Conservation (phyloP, 352 stramenopile genomes). For the Globisporangium alternatum region DNA sequence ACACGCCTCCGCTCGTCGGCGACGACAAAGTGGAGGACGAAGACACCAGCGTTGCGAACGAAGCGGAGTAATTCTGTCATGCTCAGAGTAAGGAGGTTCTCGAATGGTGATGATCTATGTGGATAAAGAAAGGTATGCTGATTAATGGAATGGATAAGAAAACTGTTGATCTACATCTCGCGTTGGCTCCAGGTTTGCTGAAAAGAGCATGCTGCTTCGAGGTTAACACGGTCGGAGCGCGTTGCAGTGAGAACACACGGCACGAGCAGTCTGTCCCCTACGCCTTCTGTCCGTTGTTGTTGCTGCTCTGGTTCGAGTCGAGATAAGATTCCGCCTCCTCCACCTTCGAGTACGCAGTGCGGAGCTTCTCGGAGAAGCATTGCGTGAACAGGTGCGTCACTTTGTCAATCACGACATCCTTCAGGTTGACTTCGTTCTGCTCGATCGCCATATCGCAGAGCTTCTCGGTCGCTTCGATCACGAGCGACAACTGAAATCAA, state of each 20-base stretch:
- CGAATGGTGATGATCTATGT: not conserved
- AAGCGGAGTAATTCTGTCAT: slow-evolving; percentile 6
- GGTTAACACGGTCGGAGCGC: too few species aligned
- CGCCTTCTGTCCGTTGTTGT: slow-evolving; percentile 10
- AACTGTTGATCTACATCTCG: not conserved
- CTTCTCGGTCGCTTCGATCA: slow-evolving; percentile 65
- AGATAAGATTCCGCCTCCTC: slow-evolving; percentile 43
- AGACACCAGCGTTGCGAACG: not conserved
- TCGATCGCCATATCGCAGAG: slow-evolving; percentile 74
- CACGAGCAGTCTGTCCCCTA: not conserved
- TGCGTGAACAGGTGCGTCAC: slow-evolving; percentile 66
- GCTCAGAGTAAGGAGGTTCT: not conserved
- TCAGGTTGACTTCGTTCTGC: slow-evolving; percentile 70
- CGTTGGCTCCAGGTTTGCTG: not conserved
- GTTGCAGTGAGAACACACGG: too few species aligned
- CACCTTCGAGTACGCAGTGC: slow-evolving; percentile 54
- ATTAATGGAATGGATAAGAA: slow-evolving; percentile 7
- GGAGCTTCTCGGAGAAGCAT: slow-evolving; percentile 73
- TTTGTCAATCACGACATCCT: slow-evolving; percentile 67
- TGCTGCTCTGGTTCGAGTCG: slow-evolving; percentile 32
- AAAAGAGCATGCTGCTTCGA: not conserved
- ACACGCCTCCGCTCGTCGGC: slow-evolving; percentile 14
- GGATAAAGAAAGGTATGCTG: slow-evolving; percentile 7
- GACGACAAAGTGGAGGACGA: slow-evolving; percentile 10
- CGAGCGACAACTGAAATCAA: slow-evolving; percentile 34